Evolutionary conservation across 768 basidiomycete species (phyloP).

Genomic region (Boletus insuetus): DNA sequence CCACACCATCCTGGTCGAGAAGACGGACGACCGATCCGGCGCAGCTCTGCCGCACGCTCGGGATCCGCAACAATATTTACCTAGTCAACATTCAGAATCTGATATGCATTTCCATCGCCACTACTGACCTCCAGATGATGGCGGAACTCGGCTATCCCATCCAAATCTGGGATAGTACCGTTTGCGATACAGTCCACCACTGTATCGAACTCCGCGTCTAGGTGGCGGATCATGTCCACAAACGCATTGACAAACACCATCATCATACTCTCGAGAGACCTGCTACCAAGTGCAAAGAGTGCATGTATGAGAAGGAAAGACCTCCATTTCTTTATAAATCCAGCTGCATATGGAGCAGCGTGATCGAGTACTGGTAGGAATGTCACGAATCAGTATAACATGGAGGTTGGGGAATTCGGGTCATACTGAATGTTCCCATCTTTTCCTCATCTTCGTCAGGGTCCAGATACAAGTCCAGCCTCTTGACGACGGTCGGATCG

Average conservation of each 20-base stretch:
- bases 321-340: too few species aligned
- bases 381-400: not conserved
- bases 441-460: conserved; percentile 6
- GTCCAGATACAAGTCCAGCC: not conserved
- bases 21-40: conserved; percentile 10
- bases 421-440: conserved; percentile 11
- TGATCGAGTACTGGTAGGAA: too few species aligned
- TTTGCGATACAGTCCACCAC: conserved; percentile 12
- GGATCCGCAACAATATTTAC: conserved; percentile 3
- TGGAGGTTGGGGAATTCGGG: not conserved
- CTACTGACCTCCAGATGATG: not conserved
- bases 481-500: not conserved
- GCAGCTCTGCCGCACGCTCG: conserved; percentile 8
- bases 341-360: too few species aligned
- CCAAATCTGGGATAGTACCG: conserved; percentile 6
- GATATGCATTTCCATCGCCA: not conserved
- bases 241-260: conserved; percentile 7
- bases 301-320: too few species aligned
- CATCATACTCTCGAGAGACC: not conserved
- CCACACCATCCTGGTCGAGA: conserved; percentile 13
- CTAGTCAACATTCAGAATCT: not conserved
- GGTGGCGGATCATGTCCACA: conserved; percentile 7
- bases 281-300: too few species aligned
- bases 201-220: conserved; percentile 9
- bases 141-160: not conserved